Base-by-base conservation (phyloP, 2,329 filamentous ascomycete species). In the Juglanconis juglandina region DNA sequence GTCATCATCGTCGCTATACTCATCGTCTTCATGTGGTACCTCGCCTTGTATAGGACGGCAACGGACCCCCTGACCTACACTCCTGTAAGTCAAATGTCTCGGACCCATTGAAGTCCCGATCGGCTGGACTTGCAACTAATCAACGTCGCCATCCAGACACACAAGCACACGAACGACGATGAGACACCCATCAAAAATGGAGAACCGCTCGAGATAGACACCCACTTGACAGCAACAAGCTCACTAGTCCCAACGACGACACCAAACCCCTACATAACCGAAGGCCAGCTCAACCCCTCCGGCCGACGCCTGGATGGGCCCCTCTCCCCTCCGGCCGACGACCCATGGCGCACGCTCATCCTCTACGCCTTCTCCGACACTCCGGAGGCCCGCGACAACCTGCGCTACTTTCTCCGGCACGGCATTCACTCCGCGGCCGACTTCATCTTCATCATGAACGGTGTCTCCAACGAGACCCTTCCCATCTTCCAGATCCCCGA, bases 391-490 rank as follows among this genome's bases (percentile, higher is more conserved):
- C 71, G 68, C 39, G 63, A 66, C 49, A 76, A 76, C 66, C 63
- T 76, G 30, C 46, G 66, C 9, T 76, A 71, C 65, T 76, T 76
- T 64, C 58, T 76, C 10, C 57, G 65, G 37, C 69, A 76, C 53
- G 75, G 72, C 37, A 65, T 77, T 2, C 73, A 76, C 63, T 68
- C 61, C 35, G 68, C 65, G 0, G 74, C 74, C 51, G 75, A 76
- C 65, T 76, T 76, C 63, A 65, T 76, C 61, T 76, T 76, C 64
- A 72, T 76, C 58, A 65, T 76, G 52, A 74, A 76, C 53, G 75
- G 75, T 42, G 64, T 69, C 47, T 70, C 69, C 35, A 65, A 70
- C 50, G 58, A 61, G 41, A 63, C 61, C 5, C 66, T 63, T 2
- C 57, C 60, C 44, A 34, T 52, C 2, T 51, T 68, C 1, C 52